Evolutionary conservation across 2,329 filamentous ascomycete species (phyloP).

Genomic region (Calcarisporium arbuscula): DNA sequence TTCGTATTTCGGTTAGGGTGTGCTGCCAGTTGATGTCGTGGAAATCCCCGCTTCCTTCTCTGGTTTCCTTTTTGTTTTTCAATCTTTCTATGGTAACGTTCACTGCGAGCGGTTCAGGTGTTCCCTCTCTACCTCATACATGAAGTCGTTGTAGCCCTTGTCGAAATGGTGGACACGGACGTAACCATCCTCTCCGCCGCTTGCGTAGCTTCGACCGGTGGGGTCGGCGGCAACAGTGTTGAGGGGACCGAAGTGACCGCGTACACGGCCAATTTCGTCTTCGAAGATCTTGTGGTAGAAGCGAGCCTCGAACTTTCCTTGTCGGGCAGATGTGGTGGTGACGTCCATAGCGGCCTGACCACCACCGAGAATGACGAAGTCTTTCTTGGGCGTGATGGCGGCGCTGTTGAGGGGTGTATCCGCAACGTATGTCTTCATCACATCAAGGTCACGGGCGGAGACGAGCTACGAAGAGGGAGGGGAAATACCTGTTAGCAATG

Average conservation of each 20-base stretch:
- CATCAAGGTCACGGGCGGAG: constrained; percentile 76
- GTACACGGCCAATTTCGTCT: constrained; percentile 95
- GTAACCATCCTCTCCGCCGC: constrained; percentile 96
- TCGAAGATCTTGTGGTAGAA: constrained; percentile 99
- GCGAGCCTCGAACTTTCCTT: constrained; percentile 98
- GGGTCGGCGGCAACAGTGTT: constrained; percentile 96
- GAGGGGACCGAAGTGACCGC: constrained; percentile 92
- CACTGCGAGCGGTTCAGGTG: constrained; percentile 41
- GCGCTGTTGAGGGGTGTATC: constrained; percentile 97
- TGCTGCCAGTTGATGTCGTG: no score
- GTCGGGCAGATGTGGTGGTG: constrained; percentile 84
- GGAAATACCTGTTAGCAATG: constrained; percentile 1
- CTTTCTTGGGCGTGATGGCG: constrained; percentile 88
- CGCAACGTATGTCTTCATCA: constrained; percentile 85
- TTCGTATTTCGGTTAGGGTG: no score
- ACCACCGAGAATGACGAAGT: constrained; percentile 96
- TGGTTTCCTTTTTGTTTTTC: neutral
- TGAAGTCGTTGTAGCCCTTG: constrained; percentile 97
- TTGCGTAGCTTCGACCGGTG: constrained; percentile 85
- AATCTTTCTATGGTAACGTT: constrained; percentile 3
- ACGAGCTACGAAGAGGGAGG: constrained; percentile 52
- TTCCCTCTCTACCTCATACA: constrained; percentile 97
- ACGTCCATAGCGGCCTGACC: constrained; percentile 99
- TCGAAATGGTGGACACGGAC: constrained; percentile 98
- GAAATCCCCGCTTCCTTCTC: constrained; percentile 3